Conservation (phyloP, 208 protist species). For the Sergeia podlipaevii region DNA sequence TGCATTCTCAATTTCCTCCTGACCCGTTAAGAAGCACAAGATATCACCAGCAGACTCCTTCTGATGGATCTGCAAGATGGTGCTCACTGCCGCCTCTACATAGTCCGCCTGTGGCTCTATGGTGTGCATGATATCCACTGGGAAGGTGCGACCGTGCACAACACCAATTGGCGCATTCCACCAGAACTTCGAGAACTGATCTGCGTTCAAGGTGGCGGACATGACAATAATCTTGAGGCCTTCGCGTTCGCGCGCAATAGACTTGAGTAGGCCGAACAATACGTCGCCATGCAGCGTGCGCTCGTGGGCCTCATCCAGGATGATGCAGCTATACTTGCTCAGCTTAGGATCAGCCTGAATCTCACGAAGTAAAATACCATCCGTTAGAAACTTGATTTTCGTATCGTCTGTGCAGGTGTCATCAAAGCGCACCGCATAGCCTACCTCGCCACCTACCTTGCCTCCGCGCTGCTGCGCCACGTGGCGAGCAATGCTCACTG, state of each 20-base stretch:
- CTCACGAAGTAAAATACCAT: slow-evolving; percentile 97
- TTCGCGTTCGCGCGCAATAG: slow-evolving; percentile 56
- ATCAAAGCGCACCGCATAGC: slow-evolving; percentile 95
- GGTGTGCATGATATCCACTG: slow-evolving; percentile 93
- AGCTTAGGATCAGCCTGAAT: slow-evolving; percentile 92
- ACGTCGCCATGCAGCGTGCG: slow-evolving; percentile 95
- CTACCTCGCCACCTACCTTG: slow-evolving; percentile 84
- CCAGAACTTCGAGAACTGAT: slow-evolving; percentile 95
- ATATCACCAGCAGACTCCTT: slow-evolving; percentile 97
- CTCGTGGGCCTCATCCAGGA: slow-evolving; percentile 99
- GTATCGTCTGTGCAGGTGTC: slow-evolving; percentile 86
- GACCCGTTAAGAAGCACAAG: slow-evolving; percentile 99
- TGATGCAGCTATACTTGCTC: slow-evolving; percentile 95
- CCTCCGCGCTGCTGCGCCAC: slow-evolving; percentile 88
- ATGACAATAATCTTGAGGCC: slow-evolving; percentile 94
- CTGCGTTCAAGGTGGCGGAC: slow-evolving; percentile 97
- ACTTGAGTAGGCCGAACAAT: slow-evolving; percentile 90
- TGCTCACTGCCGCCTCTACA: slow-evolving; percentile 96
- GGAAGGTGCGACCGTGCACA: slow-evolving; percentile 88
- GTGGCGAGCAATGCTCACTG: slow-evolving; percentile 93
- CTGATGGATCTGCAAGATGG: slow-evolving; percentile 97
- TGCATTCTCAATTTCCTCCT: slow-evolving; percentile 89
- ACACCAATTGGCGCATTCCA: slow-evolving; percentile 90
- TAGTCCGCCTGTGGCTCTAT: slow-evolving; percentile 96
- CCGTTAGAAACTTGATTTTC: slow-evolving; percentile 94